Evolutionary conservation across 306 rosid genomes (phyloP), one percentile per base, ranked within the genome.

Genomic region (Cicer pinnatifidum): DNA sequence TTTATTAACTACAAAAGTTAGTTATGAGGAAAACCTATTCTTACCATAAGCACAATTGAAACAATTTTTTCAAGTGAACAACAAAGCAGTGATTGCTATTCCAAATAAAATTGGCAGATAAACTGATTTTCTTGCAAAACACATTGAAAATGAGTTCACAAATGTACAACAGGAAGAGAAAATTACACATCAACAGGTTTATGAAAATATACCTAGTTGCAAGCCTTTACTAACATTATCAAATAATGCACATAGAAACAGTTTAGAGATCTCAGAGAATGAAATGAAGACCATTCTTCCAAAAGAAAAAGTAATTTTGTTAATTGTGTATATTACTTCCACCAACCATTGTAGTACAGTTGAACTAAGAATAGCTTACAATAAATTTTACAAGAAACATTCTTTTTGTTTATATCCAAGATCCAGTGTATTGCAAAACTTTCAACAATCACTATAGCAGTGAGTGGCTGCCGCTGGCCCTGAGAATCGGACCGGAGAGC

Each of bases 21-120:
- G 17, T 38, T 11, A 8, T 47, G 33, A 58, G 12, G 3, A 41
- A 35, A 7, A 7, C 40, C 52, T 60, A 68, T 5, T 19, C 15
- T 75, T 53, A 11, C 50, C 54, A 58, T 62, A 64, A 51, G 23
- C 79, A 67, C 17, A 73, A 6, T 8, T 80, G 58, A 50, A 60
- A 50, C 53, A 75, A 28, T 5, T n/a, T 19, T 59, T 62, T 33
- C 65, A 11, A 78, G 68, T 9, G 19, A 76, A 53, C 17, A 72
- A 23, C 2, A 38, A 9, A 0, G 13, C 35, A 60, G 35, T 37
- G 50, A 17, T 37, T 69, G 39, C 39, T n/a, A 23, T 47, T 58
- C 43, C 7, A 62, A 46, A 62, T 47, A 51, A 79, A 40, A 48
- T 37, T 75, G 17, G 73, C 15, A 71, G 39, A 51, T 69, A 33